Conservation (phyloP, 257 asterid genomes). For the Fraxinus anomala region DNA sequence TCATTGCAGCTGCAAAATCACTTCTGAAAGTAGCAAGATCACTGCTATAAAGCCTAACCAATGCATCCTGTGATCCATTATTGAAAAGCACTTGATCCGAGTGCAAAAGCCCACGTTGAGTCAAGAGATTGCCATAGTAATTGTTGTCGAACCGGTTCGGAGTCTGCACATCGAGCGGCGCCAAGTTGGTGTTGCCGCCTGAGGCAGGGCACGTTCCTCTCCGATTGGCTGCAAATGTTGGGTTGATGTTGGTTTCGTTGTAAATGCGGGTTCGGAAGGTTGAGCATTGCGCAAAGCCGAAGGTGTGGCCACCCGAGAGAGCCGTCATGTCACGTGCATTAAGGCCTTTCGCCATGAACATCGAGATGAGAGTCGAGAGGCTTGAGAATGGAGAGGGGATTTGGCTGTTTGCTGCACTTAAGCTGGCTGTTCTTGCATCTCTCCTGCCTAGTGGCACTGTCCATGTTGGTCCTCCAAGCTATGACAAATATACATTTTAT, state of each 20-base stretch:
- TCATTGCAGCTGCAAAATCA: conserved; percentile 61
- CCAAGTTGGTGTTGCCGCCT: conserved; percentile 50
- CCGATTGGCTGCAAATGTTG: conserved; percentile 46
- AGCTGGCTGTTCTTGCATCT: conserved; percentile 62
- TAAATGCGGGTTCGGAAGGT: conserved; percentile 51
- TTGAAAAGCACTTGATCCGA: conserved; percentile 72
- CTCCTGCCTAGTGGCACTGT: conserved; percentile 56
- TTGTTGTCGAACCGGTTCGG: conserved; percentile 47
- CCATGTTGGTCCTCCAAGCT: conserved; percentile 59
- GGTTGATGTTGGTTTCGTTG: conserved; percentile 64
- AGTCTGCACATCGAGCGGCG: conserved; percentile 40
- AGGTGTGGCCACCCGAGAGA: conserved; percentile 66
- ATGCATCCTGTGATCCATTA: conserved; percentile 56
- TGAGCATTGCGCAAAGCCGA: conserved; percentile 63
- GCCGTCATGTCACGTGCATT: conserved; percentile 60
- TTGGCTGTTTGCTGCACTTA: conserved; percentile 44
- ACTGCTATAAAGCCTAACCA: conserved; percentile 43
- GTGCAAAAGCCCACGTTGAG: conserved; percentile 54
- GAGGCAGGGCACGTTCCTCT: conserved; percentile 51
- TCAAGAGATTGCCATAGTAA: conserved; percentile 48
- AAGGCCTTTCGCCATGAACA: conserved; percentile 49
- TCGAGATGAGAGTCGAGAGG: conserved; percentile 48
- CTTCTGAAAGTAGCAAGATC: conserved; percentile 29
- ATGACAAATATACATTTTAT: background rate
- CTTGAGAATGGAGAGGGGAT: conserved; percentile 45